Base-by-base conservation (phyloP, 106 monocot genomes). In the Triglochin maritima region DNA sequence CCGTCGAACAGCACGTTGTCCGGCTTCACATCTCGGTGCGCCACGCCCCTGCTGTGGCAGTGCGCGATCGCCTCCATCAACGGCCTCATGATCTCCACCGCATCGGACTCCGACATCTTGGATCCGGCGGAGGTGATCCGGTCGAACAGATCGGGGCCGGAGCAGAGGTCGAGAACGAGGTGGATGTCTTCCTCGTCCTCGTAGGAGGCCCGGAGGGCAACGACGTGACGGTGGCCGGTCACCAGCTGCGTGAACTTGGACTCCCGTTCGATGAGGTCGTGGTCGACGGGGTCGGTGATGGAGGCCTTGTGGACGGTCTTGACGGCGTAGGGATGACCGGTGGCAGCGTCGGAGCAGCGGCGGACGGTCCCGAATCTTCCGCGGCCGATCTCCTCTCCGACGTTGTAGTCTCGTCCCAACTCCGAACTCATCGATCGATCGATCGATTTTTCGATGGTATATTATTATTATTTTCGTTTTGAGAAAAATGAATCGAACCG, bases 11-110 rank as follows among this genome's bases (percentile, higher is more conserved):
- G 67, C 17, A 94, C 61, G 70, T 94, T 90, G 66, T 90, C 89
- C 6, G 90, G 94, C 73, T 94, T 94, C 57, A 94, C 49, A 70
- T 94, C 94, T 9, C 94, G 80, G 70, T 94, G 94, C 46, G 79
- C 87, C 50, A 94, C 79, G 15, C 90, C 90, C 0, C 79, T 71
- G 50, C 83, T 74, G 74, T 94, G 94, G 70, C 94, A 94, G 61
- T 67, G 69, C 4, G 77, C 80, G 60, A 94, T 59, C 49, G 85
- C 82, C 73, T 90, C 79, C 76, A 83, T 85, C 17, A 94, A 70
- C 58, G 69, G 66, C 9, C 70, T 62, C 77, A 86, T 69, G 13
- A 94, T 52, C 2, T 56, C 65, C 9, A 74, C 82, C 4, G 82
- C 89, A 47, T 76, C 83, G 8, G 68, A 60, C 77, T 94, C 89